Evolutionary conservation across 148 eudicot genomes (phyloP), one percentile per base, ranked within the genome.

Genomic region (Agrostemma githago): DNA sequence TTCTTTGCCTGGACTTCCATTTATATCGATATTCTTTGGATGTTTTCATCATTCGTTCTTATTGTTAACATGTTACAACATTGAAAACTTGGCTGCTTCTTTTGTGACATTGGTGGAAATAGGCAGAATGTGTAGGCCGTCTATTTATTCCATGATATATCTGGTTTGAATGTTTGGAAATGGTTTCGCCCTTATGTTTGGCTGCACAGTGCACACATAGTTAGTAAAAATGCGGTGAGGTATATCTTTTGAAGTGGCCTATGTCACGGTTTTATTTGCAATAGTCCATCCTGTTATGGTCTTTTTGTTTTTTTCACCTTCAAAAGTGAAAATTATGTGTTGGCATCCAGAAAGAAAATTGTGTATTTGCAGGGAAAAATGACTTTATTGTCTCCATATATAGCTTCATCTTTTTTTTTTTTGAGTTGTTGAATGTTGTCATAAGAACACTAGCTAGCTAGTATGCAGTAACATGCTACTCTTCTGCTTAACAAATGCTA

Each of bases 141-240:
- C 34, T 15, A 26, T 21, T 19, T 69, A 17, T 14, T 39, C 48
- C 69, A 66, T 66, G 44, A 39, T 40, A 66, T 8, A 21, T 60
- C 38, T 68, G 57, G 59, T 51, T 69, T 11, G 5, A 21, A 11
- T 51, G 2, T 40, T 72, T 38, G 51, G 19, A 5, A 54, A 70
- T 12, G 72, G 19, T 34, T 53, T 34, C 20, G 6, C 38, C 54
- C 8, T 10, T 41, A 9, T n/a, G 37, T 71, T 26, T 40, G 54
- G 74, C 74, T 17, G 6, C 42, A n/a, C 61, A 72, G 66, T 17
- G 6, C 42, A n/a, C 61, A 72, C n/a, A 71, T 56, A 8, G 38
- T 72, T 8, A 53, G 8, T 54, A 26, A 34, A 37, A 44, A 44
- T 6, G n/a, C 9, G 6, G 51, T n/a, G 34, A 26, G 34, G 34